phyloP scores from a whole-genome alignment of 768 basidiomycete species.

The Lentinula lateritia region DNA sequence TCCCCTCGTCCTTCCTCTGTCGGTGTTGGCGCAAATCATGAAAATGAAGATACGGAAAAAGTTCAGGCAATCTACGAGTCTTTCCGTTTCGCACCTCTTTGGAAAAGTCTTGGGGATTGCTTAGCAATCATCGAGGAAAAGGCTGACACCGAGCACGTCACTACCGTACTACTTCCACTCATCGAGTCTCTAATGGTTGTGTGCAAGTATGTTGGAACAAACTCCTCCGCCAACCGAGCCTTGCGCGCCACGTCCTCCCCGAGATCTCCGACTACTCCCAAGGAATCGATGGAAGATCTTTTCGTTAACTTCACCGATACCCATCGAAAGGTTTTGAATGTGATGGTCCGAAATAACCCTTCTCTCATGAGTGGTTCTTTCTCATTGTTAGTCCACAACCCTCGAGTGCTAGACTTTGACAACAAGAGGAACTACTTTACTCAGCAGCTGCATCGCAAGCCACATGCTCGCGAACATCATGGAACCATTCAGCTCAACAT shows the following conservation, averaged over 20 bases:
- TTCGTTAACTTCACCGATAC: conserved; percentile 92
- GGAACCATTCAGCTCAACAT: conserved; percentile 84
- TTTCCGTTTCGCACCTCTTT: conserved; percentile 85
- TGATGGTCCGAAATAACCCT: conserved; percentile 98
- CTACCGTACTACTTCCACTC: conserved; percentile 87
- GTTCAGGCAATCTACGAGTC: conserved; percentile 87
- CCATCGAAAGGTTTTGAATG: conserved; percentile 89
- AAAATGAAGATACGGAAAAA: conserved; percentile 61
- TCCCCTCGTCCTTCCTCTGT: conserved; percentile 47
- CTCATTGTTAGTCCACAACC: conserved; percentile 91
- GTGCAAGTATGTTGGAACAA: conserved; percentile 87
- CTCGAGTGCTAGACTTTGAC: conserved; percentile 96
- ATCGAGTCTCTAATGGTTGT: conserved; percentile 99
- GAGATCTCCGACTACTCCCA: conserved; percentile 57
- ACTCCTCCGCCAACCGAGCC: conserved; percentile 44
- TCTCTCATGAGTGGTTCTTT: conserved; percentile 98
- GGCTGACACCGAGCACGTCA: conserved; percentile 78
- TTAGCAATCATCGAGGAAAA: conserved; percentile 77
- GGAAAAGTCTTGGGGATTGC: conserved; percentile 88
- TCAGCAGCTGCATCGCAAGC: conserved; percentile 85
- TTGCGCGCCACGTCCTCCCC: conserved; percentile 67
- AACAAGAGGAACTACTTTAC: conserved; percentile 98
- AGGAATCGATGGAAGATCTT: conserved; percentile 81
- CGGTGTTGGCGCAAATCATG: conserved; percentile 26
- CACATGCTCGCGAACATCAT: conserved; percentile 74